Evolutionary conservation across 192 early-diverging fungal species (phyloP), one percentile per base, ranked within the genome.

Genomic region (Coemansia sp.): DNA sequence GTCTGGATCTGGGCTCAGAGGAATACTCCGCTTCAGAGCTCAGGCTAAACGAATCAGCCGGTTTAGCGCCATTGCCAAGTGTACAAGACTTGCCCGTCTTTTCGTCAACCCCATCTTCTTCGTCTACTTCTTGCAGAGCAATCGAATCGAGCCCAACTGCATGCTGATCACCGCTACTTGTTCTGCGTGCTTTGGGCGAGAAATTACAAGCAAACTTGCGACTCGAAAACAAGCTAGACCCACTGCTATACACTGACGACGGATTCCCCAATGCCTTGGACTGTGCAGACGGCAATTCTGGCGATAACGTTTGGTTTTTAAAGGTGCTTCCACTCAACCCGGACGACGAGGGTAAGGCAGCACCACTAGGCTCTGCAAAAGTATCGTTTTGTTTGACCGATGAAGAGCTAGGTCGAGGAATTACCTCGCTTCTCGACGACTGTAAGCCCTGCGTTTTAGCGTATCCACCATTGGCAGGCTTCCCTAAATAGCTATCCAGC

Each of bases 231-330:
- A 78, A 51, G 33, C 67, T 67, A 16, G 55, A 18, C n/a, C 76
- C 76, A 16, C 70, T 69, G 30, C 70, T 63, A 49, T 78, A 78
- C 3, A 72, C 75, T 17, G 67, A 66, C 4, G 34, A 40, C n/a
- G 57, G n/a, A 6, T 20, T 5, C 5, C 2, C 28, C 17, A 3
- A 31, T 7, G 32, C 16, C 33, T 33, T 56, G 7, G 32, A 30
- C 5, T 12, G 3, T 4, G n/a, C n/a, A 8, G 34, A 17, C 18
- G 57, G 57, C 32, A 36, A 40, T 20, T 40, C 36, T n/a, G 57
- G 31, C 3, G 31, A 42, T 14, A 59, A 17, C 4, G 57, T 18
- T 6, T 36, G n/a, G 16, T 59, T 34, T 1, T 3, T 32, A 40
- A 38, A 59, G 2, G 57, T 59, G 4, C 36, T 59, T 11, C 36